Conservation (phyloP, 2,329 filamentous ascomycete species). For the Xylaria sp. region DNA sequence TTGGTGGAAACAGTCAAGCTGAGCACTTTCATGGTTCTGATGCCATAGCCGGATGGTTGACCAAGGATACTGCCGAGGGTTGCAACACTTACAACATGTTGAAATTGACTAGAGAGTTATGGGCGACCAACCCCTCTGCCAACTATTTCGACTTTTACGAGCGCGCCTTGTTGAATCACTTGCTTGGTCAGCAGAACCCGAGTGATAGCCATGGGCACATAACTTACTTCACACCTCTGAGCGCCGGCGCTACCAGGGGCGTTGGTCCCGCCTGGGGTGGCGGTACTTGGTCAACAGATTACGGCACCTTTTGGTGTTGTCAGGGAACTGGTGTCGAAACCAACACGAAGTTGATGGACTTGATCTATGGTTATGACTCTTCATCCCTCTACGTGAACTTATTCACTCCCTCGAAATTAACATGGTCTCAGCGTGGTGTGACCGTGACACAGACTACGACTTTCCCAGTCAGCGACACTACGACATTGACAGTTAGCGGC, state of each 20-base stretch:
- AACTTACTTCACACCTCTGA: constrained; percentile 64
- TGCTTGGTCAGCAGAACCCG: constrained; percentile 62
- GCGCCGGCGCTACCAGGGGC: constrained; percentile 59
- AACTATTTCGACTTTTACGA: constrained; percentile 66
- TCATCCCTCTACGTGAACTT: constrained; percentile 60
- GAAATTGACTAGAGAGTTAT: constrained; percentile 64
- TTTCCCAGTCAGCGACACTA: constrained; percentile 56
- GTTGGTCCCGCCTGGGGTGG: constrained; percentile 65
- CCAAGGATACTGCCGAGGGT: constrained; percentile 60
- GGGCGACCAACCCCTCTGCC: constrained; percentile 55
- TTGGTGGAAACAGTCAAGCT: constrained; percentile 64
- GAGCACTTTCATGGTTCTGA: constrained; percentile 63
- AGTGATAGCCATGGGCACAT: constrained; percentile 59
- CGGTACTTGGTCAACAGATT: constrained; percentile 62
- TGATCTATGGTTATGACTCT: constrained; percentile 60
- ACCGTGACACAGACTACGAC: constrained; percentile 57
- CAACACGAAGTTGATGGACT: constrained; percentile 65
- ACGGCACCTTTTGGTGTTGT: constrained; percentile 40
- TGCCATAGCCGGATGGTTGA: constrained; percentile 58
- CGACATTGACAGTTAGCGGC: constrained; percentile 53
- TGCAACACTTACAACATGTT: constrained; percentile 70
- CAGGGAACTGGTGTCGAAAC: constrained; percentile 63
- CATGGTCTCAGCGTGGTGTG: constrained; percentile 56
- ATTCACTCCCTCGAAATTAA: constrained; percentile 59
- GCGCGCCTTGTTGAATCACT: constrained; percentile 60